Conservation (phyloP, 1,284 basidiomycete genomes). For the Exsudoporus floridanus region DNA sequence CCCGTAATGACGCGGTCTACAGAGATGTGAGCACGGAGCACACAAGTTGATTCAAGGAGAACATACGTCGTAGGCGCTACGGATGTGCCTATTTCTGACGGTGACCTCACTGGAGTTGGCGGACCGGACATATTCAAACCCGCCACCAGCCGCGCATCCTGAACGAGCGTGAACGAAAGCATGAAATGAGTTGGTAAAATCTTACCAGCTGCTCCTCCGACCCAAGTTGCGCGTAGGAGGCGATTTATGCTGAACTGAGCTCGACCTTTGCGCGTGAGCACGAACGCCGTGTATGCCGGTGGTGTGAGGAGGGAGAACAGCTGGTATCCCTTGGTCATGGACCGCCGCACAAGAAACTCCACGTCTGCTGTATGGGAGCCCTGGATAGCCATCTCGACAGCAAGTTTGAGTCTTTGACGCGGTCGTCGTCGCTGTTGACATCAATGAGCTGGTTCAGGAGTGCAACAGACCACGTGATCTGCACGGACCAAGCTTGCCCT, state of each 20-base stretch:
- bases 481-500: constrained; percentile 38
- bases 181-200: background rate
- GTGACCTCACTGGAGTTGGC: constrained; percentile 42
- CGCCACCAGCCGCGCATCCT: constrained; percentile 43
- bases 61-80: constrained; percentile 56
- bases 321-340: constrained; percentile 66
- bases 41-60: background rate
- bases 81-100: constrained; percentile 41
- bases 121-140: constrained; percentile 46
- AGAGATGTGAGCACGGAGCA: constrained; percentile 1
- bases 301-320: constrained; percentile 59
- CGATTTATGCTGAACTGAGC: constrained; percentile 56
- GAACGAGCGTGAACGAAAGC: constrained; percentile 3
- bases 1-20: constrained; percentile 55
- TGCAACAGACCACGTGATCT: constrained; percentile 26
- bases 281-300: constrained; percentile 53
- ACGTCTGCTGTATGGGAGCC: constrained; percentile 24
- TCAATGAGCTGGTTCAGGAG: background rate
- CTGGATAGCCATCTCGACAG: constrained; percentile 15
- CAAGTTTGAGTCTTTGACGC: background rate
- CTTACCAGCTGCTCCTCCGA: constrained; percentile 55
- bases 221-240: constrained; percentile 66
- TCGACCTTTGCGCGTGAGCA: constrained; percentile 54
- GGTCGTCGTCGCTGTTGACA: constrained; percentile 9
- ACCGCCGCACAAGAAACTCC: constrained; percentile 53